These are phyloP conservation scores for Paraleonurus japonicus DNA, from an alignment of 257 asterid genomes.

Conservation along the genomic window DNA sequence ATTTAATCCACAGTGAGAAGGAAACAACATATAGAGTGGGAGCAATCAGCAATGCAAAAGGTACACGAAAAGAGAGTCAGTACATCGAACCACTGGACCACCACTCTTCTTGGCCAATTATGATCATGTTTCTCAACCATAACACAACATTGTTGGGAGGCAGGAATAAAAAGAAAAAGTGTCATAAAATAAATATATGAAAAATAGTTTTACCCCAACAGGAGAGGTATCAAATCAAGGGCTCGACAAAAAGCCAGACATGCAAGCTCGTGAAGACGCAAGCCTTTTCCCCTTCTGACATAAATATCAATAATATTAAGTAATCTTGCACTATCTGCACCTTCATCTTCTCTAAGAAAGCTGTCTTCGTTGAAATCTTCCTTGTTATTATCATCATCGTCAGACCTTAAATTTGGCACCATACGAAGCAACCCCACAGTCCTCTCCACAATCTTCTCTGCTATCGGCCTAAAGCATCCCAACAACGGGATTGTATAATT, in stretches of 20 bases:
- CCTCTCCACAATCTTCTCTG: constrained; percentile 55
- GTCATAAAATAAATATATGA: not conserved
- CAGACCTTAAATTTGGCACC: constrained; percentile 54
- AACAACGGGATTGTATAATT: constrained; percentile 73
- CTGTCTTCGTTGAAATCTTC: constrained; percentile 49
- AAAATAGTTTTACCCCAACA: constrained; percentile 53
- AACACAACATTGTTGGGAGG: not conserved
- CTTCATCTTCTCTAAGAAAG: constrained; percentile 49
- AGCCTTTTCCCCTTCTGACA: constrained; percentile 50
- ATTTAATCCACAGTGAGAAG: not conserved
- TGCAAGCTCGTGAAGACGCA: constrained; percentile 84
- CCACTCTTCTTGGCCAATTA: not conserved
- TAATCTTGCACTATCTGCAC: constrained; percentile 35
- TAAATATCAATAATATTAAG: constrained; percentile 51
- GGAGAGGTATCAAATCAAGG: constrained; percentile 62
- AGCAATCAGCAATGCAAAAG: not conserved
- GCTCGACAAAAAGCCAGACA: constrained; percentile 82
- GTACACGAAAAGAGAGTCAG: not conserved
- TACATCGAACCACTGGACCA: not conserved
- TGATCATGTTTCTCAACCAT: not conserved
- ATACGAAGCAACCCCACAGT: constrained; percentile 55
- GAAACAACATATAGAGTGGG: not conserved
- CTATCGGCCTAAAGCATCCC: constrained; percentile 81
- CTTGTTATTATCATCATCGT: constrained; percentile 39
- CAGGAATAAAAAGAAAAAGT: too few relatives aligned